phyloP scores from a whole-genome alignment of 169 alveolate species.

The Plasmodium gonderi region DNA sequence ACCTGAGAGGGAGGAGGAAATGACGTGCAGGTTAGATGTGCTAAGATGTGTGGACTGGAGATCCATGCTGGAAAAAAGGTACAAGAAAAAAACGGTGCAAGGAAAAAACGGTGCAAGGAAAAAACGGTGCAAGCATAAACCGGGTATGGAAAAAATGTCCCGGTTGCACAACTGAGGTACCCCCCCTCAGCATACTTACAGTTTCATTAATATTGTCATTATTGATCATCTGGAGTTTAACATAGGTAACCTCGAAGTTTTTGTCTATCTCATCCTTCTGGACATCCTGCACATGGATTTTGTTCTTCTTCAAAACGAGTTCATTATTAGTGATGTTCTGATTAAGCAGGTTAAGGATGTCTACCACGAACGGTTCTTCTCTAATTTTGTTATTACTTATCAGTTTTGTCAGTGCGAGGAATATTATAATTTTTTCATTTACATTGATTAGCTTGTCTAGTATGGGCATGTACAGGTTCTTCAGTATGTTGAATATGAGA shows the following conservation, averaged over 20 bases:
- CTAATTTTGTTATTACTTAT: slow-evolving; percentile 12
- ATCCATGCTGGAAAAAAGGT: neutral
- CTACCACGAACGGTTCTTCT: slow-evolving; percentile 39
- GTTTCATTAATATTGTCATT: slow-evolving; percentile 53
- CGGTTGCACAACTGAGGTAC: neutral
- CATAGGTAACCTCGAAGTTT: slow-evolving; percentile 63
- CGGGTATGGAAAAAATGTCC: too few species aligned
- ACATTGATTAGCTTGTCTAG: slow-evolving; percentile 46
- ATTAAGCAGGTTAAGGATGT: slow-evolving; percentile 5
- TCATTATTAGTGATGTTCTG: slow-evolving; percentile 42
- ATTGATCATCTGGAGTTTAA: slow-evolving; percentile 63
- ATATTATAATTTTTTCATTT: slow-evolving; percentile 48
- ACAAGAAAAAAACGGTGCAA: neutral
- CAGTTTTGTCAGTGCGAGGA: slow-evolving; percentile 27
- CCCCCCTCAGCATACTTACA: neutral
- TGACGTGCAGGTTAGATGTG: neutral
- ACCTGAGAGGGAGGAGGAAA: slow-evolving; percentile 16
- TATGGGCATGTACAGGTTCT: slow-evolving; percentile 43
- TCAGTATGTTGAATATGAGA: slow-evolving; percentile 34
- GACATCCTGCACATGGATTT: slow-evolving; percentile 1
- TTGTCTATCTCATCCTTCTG: slow-evolving; percentile 62
- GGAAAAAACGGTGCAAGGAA: neutral
- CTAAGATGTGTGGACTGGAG: neutral
- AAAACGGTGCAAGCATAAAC: neutral
- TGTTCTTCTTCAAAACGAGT: slow-evolving; percentile 46